Evolutionary conservation across 2,329 filamentous ascomycete genomes (phyloP), one percentile per base, ranked within the genome.

Genomic region (Onygenales sp.): DNA sequence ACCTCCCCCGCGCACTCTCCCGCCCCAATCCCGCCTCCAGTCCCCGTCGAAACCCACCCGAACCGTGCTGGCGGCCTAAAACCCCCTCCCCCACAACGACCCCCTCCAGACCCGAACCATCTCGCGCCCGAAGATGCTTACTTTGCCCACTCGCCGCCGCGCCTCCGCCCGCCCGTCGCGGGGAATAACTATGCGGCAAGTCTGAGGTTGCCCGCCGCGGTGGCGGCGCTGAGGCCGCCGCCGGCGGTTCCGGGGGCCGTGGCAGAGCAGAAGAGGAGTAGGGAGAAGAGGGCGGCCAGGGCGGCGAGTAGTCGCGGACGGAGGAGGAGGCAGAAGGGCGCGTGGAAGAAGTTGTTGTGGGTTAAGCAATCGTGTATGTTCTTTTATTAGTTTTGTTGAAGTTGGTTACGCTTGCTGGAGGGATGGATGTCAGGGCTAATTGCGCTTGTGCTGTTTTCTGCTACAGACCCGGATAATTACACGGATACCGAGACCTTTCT

Each of bases 341-440:
- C 82, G 9, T 97, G 92, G 88, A 95, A 94, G 78, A 97, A 97
- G 75, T 73, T 98, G 59, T 80, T 98, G 53, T 98, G 93, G 93
- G 91, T 98, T 65, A 95, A 95, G 72, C 93, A 97, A 69, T 88
- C 87, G 36, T 95, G 87, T 91, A 75, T 59, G 83, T 72, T 33
- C 13, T 41, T 49, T 17, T 54, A 36, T 17, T 17, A 45, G 2
- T 31, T 13, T 21, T 21, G 42, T 21, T 5, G 4, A 31, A 27
- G 21, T n/a, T 21, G 32, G 17, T 27, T 17, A 21, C 9, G 3
- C 3, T 14, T 43, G 39, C 3, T 35, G 10, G 33, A 31, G 17
- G 21, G 14, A 43, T 2, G 35, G 14, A 43, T 2, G 35, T 38
- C 45, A 36, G 36, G 35, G 7, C 10, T 36, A 33, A 17, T 36